Base-by-base conservation (phyloP, 1,284 basidiomycete genomes). In the Cryptococcus sp. region DNA sequence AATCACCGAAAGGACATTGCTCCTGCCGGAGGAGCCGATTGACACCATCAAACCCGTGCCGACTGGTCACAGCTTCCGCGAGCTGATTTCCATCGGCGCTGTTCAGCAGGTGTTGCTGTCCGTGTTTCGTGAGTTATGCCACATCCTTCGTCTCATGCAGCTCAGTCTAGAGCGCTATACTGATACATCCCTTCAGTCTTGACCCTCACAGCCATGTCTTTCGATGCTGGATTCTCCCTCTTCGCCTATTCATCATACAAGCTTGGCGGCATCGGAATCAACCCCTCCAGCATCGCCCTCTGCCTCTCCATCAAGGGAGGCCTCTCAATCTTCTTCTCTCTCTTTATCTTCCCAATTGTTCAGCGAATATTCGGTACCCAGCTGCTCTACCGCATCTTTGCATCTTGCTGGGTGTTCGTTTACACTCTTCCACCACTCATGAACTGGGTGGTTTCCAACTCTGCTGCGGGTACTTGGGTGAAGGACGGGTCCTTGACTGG, bases 151-250 rank as follows among this genome's bases (percentile, higher is more conserved):
- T 33, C 28, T 4, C 4, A 33, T 4, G 9, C 28, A 33, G 28
- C 28, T 9, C 28, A 33, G 9, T 33, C 28, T 5, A 15, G 21
- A 20, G 45, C 21, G 13, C 9, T 24, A 20, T 15, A 46, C 50
- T 18, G 11, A 23, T 20, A 20, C 23, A 16, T 37, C 24, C 20
- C 35, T 33, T n/a, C 11, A 61, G 59, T 67, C 28, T 55, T 71
- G 47, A 61, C 58, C 18, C 57, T 71, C 53, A 56, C 62, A 40
- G 55, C 68, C 21, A 60, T 63, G 44, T 61, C 63, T 4, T 71
- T 68, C 52, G 68, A 71, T 53, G 63, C 66, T 15, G 57, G 60
- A 4, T 67, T 71, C 49, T 61, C 65, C 15, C 59, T 71, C 11
- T 68, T 68, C 50, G 57, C 63, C 52, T 71, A 67, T 52, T 65